phyloP scores from a whole-genome alignment of 1,284 basidiomycete genomes.

The Boletus smithii region DNA sequence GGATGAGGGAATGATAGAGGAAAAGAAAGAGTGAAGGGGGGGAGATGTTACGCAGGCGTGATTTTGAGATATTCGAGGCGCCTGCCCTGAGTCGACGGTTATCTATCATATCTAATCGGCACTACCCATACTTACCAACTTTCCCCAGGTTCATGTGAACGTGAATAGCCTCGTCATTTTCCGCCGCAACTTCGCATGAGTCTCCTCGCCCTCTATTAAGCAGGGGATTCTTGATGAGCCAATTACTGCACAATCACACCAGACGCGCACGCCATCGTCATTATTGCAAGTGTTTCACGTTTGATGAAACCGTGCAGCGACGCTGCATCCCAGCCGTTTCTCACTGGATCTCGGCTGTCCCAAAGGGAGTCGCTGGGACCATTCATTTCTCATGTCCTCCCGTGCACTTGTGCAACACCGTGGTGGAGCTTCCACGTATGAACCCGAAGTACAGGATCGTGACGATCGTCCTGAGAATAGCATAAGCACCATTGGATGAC shows the following conservation, averaged over 20 bases:
- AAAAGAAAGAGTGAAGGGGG: constrained; percentile 32
- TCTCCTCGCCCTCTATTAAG: too few species aligned
- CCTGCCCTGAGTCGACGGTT: constrained; percentile 35
- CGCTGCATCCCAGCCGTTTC: not conserved
- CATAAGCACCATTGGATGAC: too few species aligned
- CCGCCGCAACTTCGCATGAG: not conserved
- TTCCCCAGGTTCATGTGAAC: constrained; percentile 21
- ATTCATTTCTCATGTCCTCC: not conserved
- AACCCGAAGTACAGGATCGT: too few species aligned
- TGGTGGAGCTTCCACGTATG: not conserved
- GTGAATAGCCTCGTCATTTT: constrained; percentile 4
- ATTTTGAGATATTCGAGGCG: constrained; percentile 30
- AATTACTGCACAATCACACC: not conserved
- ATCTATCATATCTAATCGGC: constrained; percentile 32
- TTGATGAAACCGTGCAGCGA: not conserved
- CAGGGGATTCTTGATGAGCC: too few species aligned
- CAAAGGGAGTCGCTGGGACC: not conserved
- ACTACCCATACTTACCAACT: not conserved
- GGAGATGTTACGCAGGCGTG: constrained; percentile 11
- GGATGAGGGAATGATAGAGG: constrained; percentile 21
- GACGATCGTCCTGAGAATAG: not conserved
- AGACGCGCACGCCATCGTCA: not conserved
- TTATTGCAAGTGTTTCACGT: not conserved
- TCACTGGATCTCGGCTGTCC: not conserved
- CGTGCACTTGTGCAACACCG: too few species aligned